Evolutionary conservation across 1,284 basidiomycete genomes (phyloP).

Genomic region (Puccinia coronata): DNA sequence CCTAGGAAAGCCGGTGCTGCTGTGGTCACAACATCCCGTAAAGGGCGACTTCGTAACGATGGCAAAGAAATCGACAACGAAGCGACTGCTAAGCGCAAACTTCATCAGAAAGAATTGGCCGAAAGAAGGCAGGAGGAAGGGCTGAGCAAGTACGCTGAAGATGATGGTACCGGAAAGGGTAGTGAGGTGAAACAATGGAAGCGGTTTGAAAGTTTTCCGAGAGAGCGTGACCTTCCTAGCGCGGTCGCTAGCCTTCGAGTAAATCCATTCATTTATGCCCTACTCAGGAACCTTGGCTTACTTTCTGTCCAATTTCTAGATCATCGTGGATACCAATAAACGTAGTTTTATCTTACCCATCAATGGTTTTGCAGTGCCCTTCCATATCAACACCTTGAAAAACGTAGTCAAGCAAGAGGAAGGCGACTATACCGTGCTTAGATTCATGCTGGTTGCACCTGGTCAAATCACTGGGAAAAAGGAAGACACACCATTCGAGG

Average conservation of each 20-base stretch:
- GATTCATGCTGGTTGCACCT: constrained; percentile 98
- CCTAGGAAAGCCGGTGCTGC: constrained; percentile 51
- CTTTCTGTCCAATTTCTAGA: constrained; percentile 62
- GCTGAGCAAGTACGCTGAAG: constrained; percentile 75
- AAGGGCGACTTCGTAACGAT: constrained; percentile 75
- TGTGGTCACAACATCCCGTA: constrained; percentile 40
- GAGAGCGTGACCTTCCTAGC: constrained; percentile 80
- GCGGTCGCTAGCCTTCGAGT: constrained; percentile 36
- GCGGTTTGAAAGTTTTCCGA: constrained; percentile 94
- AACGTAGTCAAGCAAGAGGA: constrained; percentile 98
- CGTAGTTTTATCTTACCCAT: constrained; percentile 89
- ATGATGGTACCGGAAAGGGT: constrained; percentile 51
- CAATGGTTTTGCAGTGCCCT: constrained; percentile 92
- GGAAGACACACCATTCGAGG: constrained; percentile 98
- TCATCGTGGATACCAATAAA: constrained; percentile 85
- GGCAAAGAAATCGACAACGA: constrained; percentile 69
- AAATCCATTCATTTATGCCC: background rate
- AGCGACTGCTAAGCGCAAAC: constrained; percentile 70
- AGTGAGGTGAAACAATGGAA: constrained; percentile 79
- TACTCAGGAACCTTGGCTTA: background rate
- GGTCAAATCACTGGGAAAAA: constrained; percentile 98
- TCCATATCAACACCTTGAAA: constrained; percentile 98
- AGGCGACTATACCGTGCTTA: constrained; percentile 87
- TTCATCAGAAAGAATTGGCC: constrained; percentile 86
- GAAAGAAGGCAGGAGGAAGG: constrained; percentile 77